A percentile compares a stretch with the other conserved stretches of the same genome.
Conservation (phyloP, 331 rosid species). For the Erythrophleum ivorense region DNA sequence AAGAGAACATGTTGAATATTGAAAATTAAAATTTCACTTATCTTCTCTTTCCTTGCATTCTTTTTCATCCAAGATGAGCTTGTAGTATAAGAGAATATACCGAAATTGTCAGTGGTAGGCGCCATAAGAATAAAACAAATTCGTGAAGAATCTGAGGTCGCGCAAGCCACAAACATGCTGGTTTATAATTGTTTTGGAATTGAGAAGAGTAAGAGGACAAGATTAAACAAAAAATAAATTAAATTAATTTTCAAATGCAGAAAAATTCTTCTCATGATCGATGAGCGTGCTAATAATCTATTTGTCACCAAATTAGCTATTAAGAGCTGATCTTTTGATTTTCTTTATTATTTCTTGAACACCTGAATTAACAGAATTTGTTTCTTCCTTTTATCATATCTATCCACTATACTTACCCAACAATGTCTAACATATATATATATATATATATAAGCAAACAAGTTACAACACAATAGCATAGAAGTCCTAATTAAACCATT, state of each 20-base stretch:
- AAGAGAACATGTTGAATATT: not conserved
- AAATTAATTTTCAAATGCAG: not conserved
- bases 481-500: no score
- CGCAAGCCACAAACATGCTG: slow-evolving; percentile 42
- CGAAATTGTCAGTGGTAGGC: not conserved
- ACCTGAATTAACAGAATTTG: no score
- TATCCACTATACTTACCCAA: no score
- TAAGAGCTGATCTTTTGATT: not conserved
- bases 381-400: no score
- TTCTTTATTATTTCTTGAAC: not conserved
- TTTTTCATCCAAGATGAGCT: not conserved
- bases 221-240: not conserved
- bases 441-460: no score
- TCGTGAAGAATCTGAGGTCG: not conserved
- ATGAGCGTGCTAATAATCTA: no score
- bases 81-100: not conserved
- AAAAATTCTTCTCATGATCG: not conserved
- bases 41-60: not conserved
- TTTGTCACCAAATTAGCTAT: not conserved
- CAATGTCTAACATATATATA: no score
- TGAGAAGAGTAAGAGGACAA: not conserved
- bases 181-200: not conserved
- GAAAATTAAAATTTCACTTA: not conserved
- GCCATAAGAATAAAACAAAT: not conserved
- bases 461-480: no score